These are phyloP conservation scores for Solanum dulcamara DNA, from an alignment of 257 asterid species.

Conservation along the genomic window DNA sequence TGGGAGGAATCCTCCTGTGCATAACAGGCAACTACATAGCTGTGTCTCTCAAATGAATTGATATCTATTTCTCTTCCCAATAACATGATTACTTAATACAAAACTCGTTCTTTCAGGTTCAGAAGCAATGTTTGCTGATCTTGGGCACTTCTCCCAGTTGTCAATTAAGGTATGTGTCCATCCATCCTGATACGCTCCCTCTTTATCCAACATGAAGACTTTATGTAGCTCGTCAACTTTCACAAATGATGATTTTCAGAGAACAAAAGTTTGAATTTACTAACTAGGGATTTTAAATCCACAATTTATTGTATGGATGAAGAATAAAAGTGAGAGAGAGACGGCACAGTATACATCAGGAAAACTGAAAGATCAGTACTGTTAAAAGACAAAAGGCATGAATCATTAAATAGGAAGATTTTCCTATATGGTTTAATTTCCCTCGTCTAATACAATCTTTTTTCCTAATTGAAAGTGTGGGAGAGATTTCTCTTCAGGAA, in stretches of 20 bases:
- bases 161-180: conserved; percentile 54
- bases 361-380: not conserved
- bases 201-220: not conserved
- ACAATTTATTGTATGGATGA: not conserved
- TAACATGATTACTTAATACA: not conserved
- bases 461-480: conserved; percentile 1
- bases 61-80: not conserved
- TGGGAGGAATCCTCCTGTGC: conserved; percentile 90
- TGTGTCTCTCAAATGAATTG: not conserved
- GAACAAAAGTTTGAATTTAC: not conserved
- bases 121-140: conserved; percentile 98
- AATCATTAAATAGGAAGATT: not conserved
- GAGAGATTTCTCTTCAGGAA: not conserved
- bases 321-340: not conserved
- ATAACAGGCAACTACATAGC: conserved; percentile 48
- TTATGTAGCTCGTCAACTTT: not conserved
- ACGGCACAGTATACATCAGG: not conserved
- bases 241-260: not conserved
- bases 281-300: not conserved
- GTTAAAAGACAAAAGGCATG: not conserved
- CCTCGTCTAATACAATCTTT: not conserved
- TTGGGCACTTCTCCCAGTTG: conserved; percentile 86
- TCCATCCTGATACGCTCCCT: not conserved
- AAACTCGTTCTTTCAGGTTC: conserved; percentile 50
- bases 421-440: not conserved